Base-by-base conservation (phyloP, 805 yeast genomes). In the Nakazawaea anatomiae region DNA sequence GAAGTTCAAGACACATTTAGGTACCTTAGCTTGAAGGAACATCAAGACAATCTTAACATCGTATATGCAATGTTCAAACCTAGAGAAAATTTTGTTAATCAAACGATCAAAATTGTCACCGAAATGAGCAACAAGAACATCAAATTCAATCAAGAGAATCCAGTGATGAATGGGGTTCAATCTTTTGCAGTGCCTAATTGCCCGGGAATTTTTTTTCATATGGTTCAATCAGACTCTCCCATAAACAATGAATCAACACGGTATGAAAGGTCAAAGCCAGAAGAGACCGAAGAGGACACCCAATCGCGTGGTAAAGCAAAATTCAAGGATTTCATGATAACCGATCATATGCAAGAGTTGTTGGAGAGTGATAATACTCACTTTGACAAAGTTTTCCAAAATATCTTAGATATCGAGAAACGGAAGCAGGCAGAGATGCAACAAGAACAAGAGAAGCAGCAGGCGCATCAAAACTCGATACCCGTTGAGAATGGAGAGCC, bases 1-100 rank as follows among this genome's bases (percentile, higher is more conserved):
- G 53, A 51, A 29, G 34, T 51, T 11, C 43, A 35, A 12, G 50
- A 51, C 30, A 18, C 35, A 12, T 25, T 36, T 3, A 42, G 38
- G 5, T 51, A n/a, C 31, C 11, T 46, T n/a, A 43, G 11, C 29
- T 41, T 51, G 3, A 42, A 36, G 32, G 47, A 51, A 34, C 11
- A 31, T 28, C 41, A 39, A 39, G 28, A 38, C 8, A 34, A 42
- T 32, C 4, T 51, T 9, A 42, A 46, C 25, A 29, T 36, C 18
- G 45, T 51, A 6, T 46, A 42, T 29, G 14, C 40, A 10, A 38
- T 42, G 8, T 46, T 42, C 42, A 51, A 29, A 29, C 12, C 30
- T n/a, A n/a, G 12, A 18, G 12, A n/a, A 18, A 39, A 29, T 10
- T 50, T 51, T 39, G 29, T 11, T n/a, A 51, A 51, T 14, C 18